Conservation (phyloP, 331 rosid species). For the Saraca asoca region DNA sequence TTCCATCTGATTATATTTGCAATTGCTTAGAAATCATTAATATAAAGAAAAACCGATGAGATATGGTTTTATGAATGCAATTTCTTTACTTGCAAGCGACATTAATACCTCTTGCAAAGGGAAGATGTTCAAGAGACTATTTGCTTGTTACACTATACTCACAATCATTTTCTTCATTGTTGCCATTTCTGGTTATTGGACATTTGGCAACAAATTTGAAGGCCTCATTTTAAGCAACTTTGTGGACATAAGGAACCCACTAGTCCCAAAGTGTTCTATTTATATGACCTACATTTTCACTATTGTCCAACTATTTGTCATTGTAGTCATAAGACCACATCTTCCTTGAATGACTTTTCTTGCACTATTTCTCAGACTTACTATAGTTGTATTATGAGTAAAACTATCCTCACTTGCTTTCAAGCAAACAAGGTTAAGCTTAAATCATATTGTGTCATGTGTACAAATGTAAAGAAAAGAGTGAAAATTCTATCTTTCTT, state of each 20-base stretch:
- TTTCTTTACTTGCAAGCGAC: conserved; percentile 58
- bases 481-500: too few relatives aligned
- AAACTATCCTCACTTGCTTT: too few relatives aligned
- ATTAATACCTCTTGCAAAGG: conserved; percentile 78
- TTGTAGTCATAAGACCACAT: conserved; percentile 56
- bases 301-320: conserved; percentile 65
- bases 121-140: conserved; percentile 81
- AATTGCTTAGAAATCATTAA: too few relatives aligned
- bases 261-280: conserved; percentile 74
- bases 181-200: conserved; percentile 81
- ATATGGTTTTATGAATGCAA: neutral
- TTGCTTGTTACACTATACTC: conserved; percentile 57
- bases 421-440: too few relatives aligned
- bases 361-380: too few relatives aligned
- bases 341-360: too few relatives aligned
- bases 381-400: too few relatives aligned
- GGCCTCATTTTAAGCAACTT: conserved; percentile 63
- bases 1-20: neutral
- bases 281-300: conserved; percentile 67
- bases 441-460: too few relatives aligned
- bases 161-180: conserved; percentile 61
- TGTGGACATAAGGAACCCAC: conserved; percentile 51
- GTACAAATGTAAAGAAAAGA: too few relatives aligned
- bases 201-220: conserved; percentile 66
- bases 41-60: neutral